Base-by-base conservation (phyloP, 768 basidiomycete species). In the Boletus tomentosulus region DNA sequence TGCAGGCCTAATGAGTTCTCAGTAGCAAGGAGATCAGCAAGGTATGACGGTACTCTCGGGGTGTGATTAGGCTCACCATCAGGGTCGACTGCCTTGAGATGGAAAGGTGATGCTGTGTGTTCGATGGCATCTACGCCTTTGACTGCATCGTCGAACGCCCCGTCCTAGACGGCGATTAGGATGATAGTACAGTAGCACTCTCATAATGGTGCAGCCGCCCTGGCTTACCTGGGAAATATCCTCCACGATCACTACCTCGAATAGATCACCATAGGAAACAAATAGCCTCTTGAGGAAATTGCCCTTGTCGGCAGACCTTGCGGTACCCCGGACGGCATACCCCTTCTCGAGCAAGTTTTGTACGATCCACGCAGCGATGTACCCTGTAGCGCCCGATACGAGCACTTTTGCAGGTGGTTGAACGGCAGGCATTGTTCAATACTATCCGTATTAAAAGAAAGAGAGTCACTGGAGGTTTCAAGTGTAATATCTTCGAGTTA, bases 131-230 rank as follows among this genome's bases (percentile, higher is more conserved):
- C 84, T 8, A 92, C 82, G 1, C 78, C 88, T 65, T 84, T 80
- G 54, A 92, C 86, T 0, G 84, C 89, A 48, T 89, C 83, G 64
- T 92, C 88, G 57, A 91, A 94, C 1, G 85, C 87, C 7, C 80
- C 81, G 3, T 77, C 78, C 83, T 84, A 33, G 19, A 27, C 16
- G 42, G 44, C 16, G 13, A 1, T n/a, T 0, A 33, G 25, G 16
- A 22, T 10, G 12, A 35, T 15, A 35, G 12, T 11, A 31, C 6
- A 22, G 5, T 10, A 12, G 6, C 33, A 46, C 30, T 31, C 27
- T 49, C 2, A 53, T 34, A 9, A 51, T 7, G 1, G 37, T 12
- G 16, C 15, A 13, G 6, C 5, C 0, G 10, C 24, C 41, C 11
- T 13, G 15, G 30, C 73, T 47, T 43, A 80, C 81, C 70, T 75